These are phyloP conservation scores for Closterium sp. DNA, from an alignment of 139 green algal genomes.

Conservation along the genomic window DNA sequence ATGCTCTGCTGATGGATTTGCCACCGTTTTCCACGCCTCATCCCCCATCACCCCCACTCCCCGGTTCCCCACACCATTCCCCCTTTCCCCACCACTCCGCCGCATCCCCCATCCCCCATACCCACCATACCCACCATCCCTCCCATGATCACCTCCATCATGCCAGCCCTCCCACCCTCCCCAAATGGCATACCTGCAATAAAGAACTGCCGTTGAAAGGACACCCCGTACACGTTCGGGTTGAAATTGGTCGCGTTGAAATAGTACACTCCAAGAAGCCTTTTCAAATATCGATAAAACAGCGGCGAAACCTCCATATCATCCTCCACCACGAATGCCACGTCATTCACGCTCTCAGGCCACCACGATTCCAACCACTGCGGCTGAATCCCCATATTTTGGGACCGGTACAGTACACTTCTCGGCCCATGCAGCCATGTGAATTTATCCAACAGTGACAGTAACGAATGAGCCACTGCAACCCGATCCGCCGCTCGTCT, in stretches of 20 bases:
- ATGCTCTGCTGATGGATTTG: too few relatives aligned
- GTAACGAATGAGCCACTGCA: background rate
- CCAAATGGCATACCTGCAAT: constrained; percentile 10
- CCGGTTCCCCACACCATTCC: too few relatives aligned
- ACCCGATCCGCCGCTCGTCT: background rate
- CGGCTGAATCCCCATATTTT: constrained; percentile 23
- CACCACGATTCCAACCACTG: constrained; percentile 42
- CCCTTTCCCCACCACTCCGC: background rate
- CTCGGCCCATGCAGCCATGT: constrained; percentile 24
- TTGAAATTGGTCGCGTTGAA: constrained; percentile 14
- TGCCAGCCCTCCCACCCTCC: background rate
- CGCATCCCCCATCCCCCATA: background rate
- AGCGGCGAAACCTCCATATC: constrained; percentile 30
- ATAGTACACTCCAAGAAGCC: constrained; percentile 24
- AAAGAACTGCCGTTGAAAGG: constrained; percentile 32
- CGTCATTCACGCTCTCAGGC: constrained; percentile 29
- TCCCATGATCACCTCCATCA: too few relatives aligned
- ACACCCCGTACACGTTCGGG: constrained; percentile 22
- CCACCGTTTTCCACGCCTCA: too few relatives aligned
- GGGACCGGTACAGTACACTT: constrained; percentile 6
- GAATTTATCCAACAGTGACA: constrained; percentile 11
- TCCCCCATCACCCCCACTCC: too few relatives aligned
- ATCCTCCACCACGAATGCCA: constrained; percentile 39
- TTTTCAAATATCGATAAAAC: constrained; percentile 37
- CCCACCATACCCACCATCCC: background rate